phyloP scores from a whole-genome alignment of 306 rosid species.

The Delonix regia region DNA sequence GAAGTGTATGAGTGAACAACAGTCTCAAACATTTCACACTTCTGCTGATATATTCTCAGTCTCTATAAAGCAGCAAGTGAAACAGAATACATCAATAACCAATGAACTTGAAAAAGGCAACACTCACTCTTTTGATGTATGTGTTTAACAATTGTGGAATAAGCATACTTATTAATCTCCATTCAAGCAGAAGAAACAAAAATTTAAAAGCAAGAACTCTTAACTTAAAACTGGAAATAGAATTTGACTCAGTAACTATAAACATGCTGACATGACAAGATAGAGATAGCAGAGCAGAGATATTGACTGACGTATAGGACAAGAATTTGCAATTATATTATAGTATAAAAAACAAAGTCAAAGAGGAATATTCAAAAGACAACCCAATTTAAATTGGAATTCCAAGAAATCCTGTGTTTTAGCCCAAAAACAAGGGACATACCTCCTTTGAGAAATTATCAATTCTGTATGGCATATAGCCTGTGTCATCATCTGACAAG shows the following conservation, averaged over 20 bases:
- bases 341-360: neutral
- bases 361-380: conserved; percentile 3
- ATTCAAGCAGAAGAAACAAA: conserved; percentile 2
- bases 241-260: neutral
- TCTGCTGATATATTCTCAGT: conserved; percentile 88
- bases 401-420: conserved; percentile 15
- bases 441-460: conserved; percentile 97
- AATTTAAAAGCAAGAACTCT: neutral
- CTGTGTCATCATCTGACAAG: conserved; percentile 90
- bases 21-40: conserved; percentile 88
- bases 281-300: neutral
- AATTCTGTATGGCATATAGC: conserved; percentile 96
- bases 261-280: conserved; percentile 12
- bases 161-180: conserved; percentile 22
- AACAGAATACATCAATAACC: conserved; percentile 25
- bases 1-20: conserved; percentile 74
- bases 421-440: conserved; percentile 42
- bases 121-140: neutral
- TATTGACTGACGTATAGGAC: neutral
- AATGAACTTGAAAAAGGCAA: neutral
- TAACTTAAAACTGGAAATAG: neutral
- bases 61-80: conserved; percentile 57
- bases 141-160: neutral
- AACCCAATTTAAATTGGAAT: conserved; percentile 17
- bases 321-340: conserved; percentile 16